These are phyloP conservation scores for Saccharomycopsis malanga DNA, from an alignment of 805 yeast genomes.

Conservation along the genomic window DNA sequence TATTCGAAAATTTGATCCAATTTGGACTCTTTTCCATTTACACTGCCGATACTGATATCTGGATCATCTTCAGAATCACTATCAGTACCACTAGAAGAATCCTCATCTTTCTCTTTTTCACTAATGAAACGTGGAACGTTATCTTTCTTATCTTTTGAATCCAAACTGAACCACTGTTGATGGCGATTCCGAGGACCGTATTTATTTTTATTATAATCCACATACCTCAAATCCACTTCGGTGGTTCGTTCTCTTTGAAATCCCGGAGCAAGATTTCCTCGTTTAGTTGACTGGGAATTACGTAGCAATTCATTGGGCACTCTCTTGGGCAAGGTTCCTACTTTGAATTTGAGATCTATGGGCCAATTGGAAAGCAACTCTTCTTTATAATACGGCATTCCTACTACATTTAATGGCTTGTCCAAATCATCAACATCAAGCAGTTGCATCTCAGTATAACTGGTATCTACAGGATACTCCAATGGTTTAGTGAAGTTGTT, in stretches of 20 bases:
- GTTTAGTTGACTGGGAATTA: slow-evolving; percentile 19
- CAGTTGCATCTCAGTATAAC: slow-evolving; percentile 27
- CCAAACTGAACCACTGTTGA: slow-evolving; percentile 34
- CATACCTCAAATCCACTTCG: slow-evolving; percentile 2
- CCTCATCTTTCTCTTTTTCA: slow-evolving; percentile 35
- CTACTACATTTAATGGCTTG: slow-evolving; percentile 63
- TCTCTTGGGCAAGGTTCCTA: slow-evolving; percentile 19
- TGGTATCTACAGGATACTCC: slow-evolving; percentile 47
- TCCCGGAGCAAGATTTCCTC: background rate
- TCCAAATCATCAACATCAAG: slow-evolving; percentile 35
- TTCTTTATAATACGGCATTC: slow-evolving; percentile 81
- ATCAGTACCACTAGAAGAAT: slow-evolving; percentile 25
- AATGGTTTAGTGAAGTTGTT: slow-evolving; percentile 40
- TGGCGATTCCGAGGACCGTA: slow-evolving; percentile 51
- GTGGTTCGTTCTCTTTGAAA: slow-evolving; percentile 4
- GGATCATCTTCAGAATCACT: background rate
- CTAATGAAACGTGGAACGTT: slow-evolving; percentile 53
- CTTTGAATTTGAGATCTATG: slow-evolving; percentile 46
- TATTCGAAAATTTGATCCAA: slow-evolving; percentile 13
- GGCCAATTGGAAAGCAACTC: slow-evolving; percentile 79
- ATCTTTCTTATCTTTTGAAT: slow-evolving; percentile 28
- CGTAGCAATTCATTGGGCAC: slow-evolving; percentile 30
- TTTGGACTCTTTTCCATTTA: slow-evolving; percentile 12
- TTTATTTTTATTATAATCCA: slow-evolving; percentile 46
- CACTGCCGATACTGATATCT: slow-evolving; percentile 4